These are phyloP conservation scores for Solanum neorickii DNA, from an alignment of 257 asterid species.

Conservation along the genomic window DNA sequence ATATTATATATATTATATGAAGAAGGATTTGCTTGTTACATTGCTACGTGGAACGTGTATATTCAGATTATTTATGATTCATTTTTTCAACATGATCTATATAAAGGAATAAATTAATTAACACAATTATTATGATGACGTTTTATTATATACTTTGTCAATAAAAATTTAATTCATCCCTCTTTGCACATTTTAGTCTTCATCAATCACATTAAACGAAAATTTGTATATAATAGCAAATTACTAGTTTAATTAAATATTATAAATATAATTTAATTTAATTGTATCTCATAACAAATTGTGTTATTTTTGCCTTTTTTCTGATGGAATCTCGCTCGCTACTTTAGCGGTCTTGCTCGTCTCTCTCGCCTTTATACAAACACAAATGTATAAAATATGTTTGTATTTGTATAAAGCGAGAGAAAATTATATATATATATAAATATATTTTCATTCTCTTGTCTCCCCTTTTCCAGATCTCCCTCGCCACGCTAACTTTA, in stretches of 20 bases:
- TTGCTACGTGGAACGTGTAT: not conserved
- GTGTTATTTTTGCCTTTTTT: no score
- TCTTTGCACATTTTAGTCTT: not conserved
- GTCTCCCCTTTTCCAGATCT: no score
- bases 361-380: no score
- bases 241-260: no score
- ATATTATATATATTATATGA: not conserved
- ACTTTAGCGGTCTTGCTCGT: no score
- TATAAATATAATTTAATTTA: no score
- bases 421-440: no score
- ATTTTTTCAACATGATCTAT: not conserved
- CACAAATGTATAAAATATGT: no score
- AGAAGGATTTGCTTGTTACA: not conserved
- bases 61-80: not conserved
- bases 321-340: fast-evolving
- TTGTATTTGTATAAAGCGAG: no score
- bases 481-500: fast-evolving
- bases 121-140: not conserved
- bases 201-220: not conserved
- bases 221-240: fast-evolving
- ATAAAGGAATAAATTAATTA: not conserved
- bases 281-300: no score
- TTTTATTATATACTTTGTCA: not conserved
- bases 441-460: no score
- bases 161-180: not conserved